Evolutionary conservation across 2,329 filamentous ascomycete genomes (phyloP).

Genomic region (Neofusicoccum sp.): DNA sequence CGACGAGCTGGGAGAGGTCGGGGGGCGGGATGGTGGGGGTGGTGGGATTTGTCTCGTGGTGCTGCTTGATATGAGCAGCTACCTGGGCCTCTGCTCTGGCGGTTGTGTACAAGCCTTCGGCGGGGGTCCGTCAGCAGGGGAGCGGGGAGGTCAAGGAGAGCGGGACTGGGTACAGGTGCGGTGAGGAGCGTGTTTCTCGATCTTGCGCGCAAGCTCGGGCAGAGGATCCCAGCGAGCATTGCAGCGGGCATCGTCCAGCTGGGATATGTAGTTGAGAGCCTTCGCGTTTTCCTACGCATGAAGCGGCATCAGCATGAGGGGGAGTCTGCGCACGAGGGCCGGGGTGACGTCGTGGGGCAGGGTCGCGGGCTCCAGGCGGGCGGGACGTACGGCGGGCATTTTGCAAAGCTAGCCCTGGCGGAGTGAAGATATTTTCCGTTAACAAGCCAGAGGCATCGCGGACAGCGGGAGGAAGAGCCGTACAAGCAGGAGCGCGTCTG

Average conservation of each 20-base stretch:
- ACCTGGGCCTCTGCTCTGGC: slow-evolving; percentile 48
- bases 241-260: slow-evolving; percentile 83
- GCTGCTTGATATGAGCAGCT: slow-evolving; percentile 41
- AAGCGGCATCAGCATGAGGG: slow-evolving; percentile 1
- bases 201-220: slow-evolving; percentile 85
- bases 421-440: neutral
- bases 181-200: slow-evolving; percentile 88
- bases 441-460: neutral
- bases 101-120: slow-evolving; percentile 45
- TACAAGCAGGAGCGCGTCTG: slow-evolving; percentile 12
- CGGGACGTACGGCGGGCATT: slow-evolving; percentile 12
- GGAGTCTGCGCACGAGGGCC: slow-evolving; percentile 1
- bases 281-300: slow-evolving; percentile 63
- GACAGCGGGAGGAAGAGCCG: neutral
- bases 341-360: slow-evolving; percentile 18
- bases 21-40: slow-evolving; percentile 23
- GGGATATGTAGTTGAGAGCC: slow-evolving; percentile 75
- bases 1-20: slow-evolving; percentile 19
- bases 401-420: slow-evolving; percentile 3
- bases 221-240: slow-evolving; percentile 83
- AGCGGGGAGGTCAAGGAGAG: slow-evolving; percentile 17
- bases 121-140: neutral
- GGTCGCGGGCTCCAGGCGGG: neutral
- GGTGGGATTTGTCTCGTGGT: slow-evolving; percentile 43
- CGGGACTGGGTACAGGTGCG: slow-evolving; percentile 66